Percentiles rank a stretch among this genome's conserved stretches.
phyloP scores from a whole-genome alignment of 805 yeast genomes.

The Sungouiozyma ichnusensis region DNA sequence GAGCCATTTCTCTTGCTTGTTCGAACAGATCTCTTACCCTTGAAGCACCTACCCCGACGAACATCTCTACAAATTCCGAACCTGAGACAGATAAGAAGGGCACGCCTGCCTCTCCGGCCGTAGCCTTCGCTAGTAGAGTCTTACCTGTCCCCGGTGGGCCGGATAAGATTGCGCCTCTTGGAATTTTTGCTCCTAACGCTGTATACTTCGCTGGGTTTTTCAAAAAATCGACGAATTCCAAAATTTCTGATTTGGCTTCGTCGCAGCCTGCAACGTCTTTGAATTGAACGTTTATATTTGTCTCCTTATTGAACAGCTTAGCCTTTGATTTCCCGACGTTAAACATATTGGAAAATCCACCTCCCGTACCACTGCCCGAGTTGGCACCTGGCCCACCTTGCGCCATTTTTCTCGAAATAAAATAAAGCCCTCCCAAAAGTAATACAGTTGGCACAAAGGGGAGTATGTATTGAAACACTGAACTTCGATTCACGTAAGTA shows the following conservation, averaged over 20 bases:
- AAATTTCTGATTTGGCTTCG: constrained; percentile 88
- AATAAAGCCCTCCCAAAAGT: constrained; percentile 63
- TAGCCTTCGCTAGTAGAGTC: constrained; percentile 83
- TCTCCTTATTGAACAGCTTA: constrained; percentile 70
- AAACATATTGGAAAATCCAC: constrained; percentile 40
- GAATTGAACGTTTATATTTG: constrained; percentile 71
- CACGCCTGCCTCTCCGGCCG: constrained; percentile 95
- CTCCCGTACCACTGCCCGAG: constrained; percentile 1
- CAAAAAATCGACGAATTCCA: constrained; percentile 88
- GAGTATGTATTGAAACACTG: constrained; percentile 49
- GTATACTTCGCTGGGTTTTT: constrained; percentile 81
- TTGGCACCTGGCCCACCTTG: constrained; percentile 42
- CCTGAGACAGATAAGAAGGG: constrained; percentile 89
- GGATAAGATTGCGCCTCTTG: constrained; percentile 86
- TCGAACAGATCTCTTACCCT: constrained; percentile 88
- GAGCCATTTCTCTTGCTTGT: constrained; percentile 83
- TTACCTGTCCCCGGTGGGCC: constrained; percentile 99
- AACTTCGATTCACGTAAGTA: constrained; percentile 57
- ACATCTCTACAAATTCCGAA: constrained; percentile 94
- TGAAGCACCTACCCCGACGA: constrained; percentile 93
- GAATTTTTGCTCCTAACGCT: constrained; percentile 84
- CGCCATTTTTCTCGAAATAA: constrained; percentile 33
- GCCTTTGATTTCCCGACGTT: constrained; percentile 73
- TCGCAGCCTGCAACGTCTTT: constrained; percentile 92
- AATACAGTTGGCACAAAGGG: constrained; percentile 75